Percentiles rank a stretch among this genome's conserved stretches.
phyloP scores from a whole-genome alignment of 768 basidiomycete species.

The Boletus insuetus region DNA sequence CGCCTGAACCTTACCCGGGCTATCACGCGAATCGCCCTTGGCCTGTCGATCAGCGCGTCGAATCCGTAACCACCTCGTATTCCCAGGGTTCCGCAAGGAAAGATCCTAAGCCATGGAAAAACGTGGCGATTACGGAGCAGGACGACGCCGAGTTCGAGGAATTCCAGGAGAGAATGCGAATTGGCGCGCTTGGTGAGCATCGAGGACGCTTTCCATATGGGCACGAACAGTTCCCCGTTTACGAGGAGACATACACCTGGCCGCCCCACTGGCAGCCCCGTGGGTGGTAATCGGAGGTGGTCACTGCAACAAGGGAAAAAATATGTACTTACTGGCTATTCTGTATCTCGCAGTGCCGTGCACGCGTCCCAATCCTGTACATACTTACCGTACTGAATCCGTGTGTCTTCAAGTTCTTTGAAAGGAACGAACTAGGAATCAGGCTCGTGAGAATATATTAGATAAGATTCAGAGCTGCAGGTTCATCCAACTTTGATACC shows the following conservation, averaged over 20 bases:
- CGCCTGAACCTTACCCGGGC: neutral
- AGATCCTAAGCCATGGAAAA: constrained; percentile 14
- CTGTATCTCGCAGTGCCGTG: no score
- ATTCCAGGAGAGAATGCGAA: neutral
- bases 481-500: no score
- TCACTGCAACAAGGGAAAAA: no score
- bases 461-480: no score
- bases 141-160: constrained; percentile 13
- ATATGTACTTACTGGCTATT: no score
- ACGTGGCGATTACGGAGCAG: constrained; percentile 14
- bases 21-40: neutral
- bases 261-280: neutral
- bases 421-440: no score
- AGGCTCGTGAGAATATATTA: no score
- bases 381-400: no score
- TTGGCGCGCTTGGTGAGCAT: neutral
- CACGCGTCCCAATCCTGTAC: no score
- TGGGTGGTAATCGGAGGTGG: no score
- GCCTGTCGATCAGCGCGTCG: neutral
- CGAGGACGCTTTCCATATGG: neutral
- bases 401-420: no score
- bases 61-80: neutral
- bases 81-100: neutral
- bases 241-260: neutral
- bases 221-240: neutral